Percentiles rank a stretch among this genome's conserved stretches.
These are phyloP conservation scores for Termitomyces sp. DNA, from an alignment of 768 basidiomycete genomes.

Conservation along the genomic window DNA sequence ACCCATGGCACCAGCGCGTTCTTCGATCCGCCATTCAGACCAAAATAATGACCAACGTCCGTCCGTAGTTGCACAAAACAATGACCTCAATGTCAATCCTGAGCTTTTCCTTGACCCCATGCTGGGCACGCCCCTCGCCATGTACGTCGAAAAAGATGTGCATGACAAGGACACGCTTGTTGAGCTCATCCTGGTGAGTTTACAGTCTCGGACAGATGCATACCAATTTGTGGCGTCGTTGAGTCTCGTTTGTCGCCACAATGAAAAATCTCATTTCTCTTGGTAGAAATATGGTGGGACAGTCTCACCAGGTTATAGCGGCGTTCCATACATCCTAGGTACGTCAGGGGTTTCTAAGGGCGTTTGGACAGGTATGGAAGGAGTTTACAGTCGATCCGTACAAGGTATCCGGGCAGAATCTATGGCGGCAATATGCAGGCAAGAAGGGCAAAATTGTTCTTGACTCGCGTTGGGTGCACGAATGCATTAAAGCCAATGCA, in stretches of 20 bases:
- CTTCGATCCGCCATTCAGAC: constrained; percentile 42
- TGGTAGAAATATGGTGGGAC: constrained; percentile 72
- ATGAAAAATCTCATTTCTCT: constrained; percentile 2
- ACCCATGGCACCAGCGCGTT: constrained; percentile 83
- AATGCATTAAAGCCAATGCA: constrained; percentile 64
- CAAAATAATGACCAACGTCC: constrained; percentile 31
- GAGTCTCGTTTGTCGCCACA: neutral
- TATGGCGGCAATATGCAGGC: constrained; percentile 72
- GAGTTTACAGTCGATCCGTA: constrained; percentile 63
- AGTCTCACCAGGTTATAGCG: constrained; percentile 71
- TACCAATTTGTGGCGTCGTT: neutral
- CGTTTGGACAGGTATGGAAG: constrained; percentile 2
- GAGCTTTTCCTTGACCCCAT: constrained; percentile 78
- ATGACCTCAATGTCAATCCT: constrained; percentile 30
- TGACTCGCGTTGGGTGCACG: constrained; percentile 67
- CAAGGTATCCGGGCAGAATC: constrained; percentile 73
- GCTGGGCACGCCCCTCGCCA: constrained; percentile 67
- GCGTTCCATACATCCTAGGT: constrained; percentile 79
- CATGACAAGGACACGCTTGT: constrained; percentile 59
- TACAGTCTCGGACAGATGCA: neutral
- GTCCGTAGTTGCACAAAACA: constrained; percentile 21
- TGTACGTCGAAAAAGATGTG: constrained; percentile 82
- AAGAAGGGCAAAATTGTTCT: constrained; percentile 82
- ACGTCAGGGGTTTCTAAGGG: constrained; percentile 18
- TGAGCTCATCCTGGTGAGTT: constrained; percentile 61